phyloP scores from a whole-genome alignment of 148 eudicot genomes.

The Euryodendron excelsum region DNA sequence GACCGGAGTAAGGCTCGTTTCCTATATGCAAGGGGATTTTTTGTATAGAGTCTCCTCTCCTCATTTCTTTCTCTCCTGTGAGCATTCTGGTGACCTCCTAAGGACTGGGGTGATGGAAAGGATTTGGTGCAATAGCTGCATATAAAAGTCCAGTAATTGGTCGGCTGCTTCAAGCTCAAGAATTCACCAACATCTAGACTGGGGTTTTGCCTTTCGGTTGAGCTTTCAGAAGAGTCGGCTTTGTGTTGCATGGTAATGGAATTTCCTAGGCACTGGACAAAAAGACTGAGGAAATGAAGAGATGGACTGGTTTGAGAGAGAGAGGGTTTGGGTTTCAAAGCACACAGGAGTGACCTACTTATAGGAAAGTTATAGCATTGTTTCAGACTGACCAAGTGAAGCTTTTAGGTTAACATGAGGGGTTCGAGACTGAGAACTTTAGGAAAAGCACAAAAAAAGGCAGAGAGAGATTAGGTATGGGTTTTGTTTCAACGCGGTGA shows the following conservation, averaged over 20 bases:
- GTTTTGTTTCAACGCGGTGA: no score
- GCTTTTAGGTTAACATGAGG: background rate
- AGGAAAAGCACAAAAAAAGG: background rate
- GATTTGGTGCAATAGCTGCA: conserved; percentile 9
- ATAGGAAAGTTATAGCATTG: background rate
- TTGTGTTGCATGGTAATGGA: background rate
- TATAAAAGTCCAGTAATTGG: background rate
- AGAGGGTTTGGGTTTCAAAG: background rate
- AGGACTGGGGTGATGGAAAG: conserved; percentile 20
- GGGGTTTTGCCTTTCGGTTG: background rate
- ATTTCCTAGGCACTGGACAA: no score
- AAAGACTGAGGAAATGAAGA: background rate
- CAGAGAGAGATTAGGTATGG: no score
- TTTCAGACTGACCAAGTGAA: background rate
- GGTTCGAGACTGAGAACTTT: background rate
- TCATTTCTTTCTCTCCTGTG: conserved; percentile 6
- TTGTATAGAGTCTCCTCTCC: background rate
- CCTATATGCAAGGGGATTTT: background rate
- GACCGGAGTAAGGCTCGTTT: background rate
- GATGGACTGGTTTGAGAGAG: no score
- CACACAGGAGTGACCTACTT: background rate
- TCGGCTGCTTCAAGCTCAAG: background rate
- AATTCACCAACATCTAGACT: background rate
- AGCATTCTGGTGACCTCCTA: conserved; percentile 23
- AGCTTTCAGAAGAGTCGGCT: background rate